Percentiles rank a stretch among this genome's conserved stretches.
Conservation (phyloP, 208 protist genomes). For the Leishmania tarentolae region DNA sequence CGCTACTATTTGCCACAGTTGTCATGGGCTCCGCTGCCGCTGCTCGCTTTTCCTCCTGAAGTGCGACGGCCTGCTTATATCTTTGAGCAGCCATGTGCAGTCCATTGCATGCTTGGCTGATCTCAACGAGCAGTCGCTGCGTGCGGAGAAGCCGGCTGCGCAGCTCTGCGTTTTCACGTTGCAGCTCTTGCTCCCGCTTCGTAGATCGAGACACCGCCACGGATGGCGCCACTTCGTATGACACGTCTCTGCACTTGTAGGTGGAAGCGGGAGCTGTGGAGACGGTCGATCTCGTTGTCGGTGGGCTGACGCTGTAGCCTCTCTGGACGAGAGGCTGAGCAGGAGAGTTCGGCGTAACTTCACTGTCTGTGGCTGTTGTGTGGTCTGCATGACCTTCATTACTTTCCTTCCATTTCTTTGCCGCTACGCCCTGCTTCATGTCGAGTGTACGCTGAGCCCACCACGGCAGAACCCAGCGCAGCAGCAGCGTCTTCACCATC, state of each 20-base stretch:
- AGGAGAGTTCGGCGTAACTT: background rate
- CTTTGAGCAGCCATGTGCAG: constrained; percentile 14
- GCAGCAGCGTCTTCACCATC: constrained; percentile 25
- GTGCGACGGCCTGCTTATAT: constrained; percentile 10
- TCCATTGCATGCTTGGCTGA: constrained; percentile 9
- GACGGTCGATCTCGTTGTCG: background rate
- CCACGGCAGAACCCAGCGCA: constrained; percentile 30
- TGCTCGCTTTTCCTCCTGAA: background rate
- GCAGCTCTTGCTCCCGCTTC: background rate
- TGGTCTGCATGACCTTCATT: background rate
- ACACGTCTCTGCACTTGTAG: background rate
- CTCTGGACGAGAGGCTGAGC: background rate
- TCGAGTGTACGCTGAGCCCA: constrained; percentile 16
- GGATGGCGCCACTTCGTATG: background rate
- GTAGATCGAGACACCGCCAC: background rate
- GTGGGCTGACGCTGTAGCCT: background rate
- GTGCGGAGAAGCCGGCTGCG: background rate
- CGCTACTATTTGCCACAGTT: background rate
- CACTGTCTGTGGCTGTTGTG: too few species aligned
- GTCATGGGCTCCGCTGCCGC: background rate
- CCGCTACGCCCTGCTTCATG: background rate
- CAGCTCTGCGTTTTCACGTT: background rate
- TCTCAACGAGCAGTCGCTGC: constrained; percentile 5
- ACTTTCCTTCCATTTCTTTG: background rate
- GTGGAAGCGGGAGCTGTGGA: background rate